phyloP scores from a whole-genome alignment of 768 basidiomycete species.

The Dacryopinax primogenitus region DNA sequence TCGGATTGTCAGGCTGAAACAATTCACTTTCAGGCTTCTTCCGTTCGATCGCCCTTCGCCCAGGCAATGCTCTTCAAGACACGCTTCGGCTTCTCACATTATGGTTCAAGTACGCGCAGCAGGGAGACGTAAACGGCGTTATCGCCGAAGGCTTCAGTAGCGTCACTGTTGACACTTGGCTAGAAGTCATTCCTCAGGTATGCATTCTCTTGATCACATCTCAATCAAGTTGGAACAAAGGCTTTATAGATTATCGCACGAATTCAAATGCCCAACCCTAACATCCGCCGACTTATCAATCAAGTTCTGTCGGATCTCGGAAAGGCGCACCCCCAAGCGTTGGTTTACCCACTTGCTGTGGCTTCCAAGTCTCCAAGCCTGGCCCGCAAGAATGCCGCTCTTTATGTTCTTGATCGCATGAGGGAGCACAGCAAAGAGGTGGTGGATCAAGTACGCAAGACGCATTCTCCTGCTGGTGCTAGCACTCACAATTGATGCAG shows the following conservation, averaged over 20 bases:
- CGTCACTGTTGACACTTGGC: slow-evolving; percentile 94
- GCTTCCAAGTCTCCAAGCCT: slow-evolving; percentile 89
- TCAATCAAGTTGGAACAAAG: too few relatives aligned
- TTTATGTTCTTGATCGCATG: slow-evolving; percentile 83
- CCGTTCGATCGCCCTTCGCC: slow-evolving; percentile 80
- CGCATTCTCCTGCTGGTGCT: background rate
- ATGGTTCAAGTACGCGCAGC: slow-evolving; percentile 95
- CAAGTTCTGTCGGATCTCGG: slow-evolving; percentile 82
- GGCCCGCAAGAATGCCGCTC: slow-evolving; percentile 68
- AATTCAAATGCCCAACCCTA: slow-evolving; percentile 83
- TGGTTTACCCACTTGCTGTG: slow-evolving; percentile 91
- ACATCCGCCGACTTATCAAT: slow-evolving; percentile 81
- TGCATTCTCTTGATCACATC: slow-evolving; percentile 9
- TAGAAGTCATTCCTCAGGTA: slow-evolving; percentile 97
- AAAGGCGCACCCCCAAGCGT: slow-evolving; percentile 90
- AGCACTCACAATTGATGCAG: slow-evolving; percentile 28
- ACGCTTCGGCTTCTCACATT: slow-evolving; percentile 83
- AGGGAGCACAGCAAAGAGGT: slow-evolving; percentile 75
- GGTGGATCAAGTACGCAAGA: slow-evolving; percentile 63
- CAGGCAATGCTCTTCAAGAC: slow-evolving; percentile 86
- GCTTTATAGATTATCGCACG: slow-evolving; percentile 96
- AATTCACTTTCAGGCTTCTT: slow-evolving; percentile 57
- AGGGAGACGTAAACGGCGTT: slow-evolving; percentile 77
- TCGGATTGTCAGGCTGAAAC: background rate
- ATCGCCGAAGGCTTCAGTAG: slow-evolving; percentile 76